Base-by-base conservation (phyloP, 805 yeast genomes). In the Myxozyma mucilagina region DNA sequence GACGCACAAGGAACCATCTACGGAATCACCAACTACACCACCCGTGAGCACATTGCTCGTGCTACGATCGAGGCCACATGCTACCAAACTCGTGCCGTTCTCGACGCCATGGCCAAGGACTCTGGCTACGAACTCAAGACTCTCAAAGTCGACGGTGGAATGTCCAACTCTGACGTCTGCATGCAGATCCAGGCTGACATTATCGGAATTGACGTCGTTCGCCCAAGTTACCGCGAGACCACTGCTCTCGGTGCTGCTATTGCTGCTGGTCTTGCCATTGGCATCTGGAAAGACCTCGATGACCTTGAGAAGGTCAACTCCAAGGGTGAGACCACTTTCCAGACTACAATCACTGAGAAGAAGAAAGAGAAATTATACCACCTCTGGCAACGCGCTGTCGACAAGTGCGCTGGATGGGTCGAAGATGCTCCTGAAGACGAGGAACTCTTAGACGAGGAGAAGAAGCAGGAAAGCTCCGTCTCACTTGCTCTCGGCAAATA, bases 201-300 rank as follows among this genome's bases (percentile, higher is more conserved):
- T 64, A 79, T 90, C 67, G 97, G 97, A 2, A 93, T 94, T 0
- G 84, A 86, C 32, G 93, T 92, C 47, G 82, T 84, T 68, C 81
- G 97, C 69, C 91, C 97, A 1, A 82, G 84, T 36, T 88, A 87
- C 73, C 79, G 90, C 39, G 98, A 92, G 75, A 90, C 97, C 72
- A 92, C 97, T 4, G 97, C 97, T 0, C 80, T 92, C 64, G 98
- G 98, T 34, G 96, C 97, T 7, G 97, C 97, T 4, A 88, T 93
- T 67, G 97, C 97, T 34, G 96, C 98, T 2, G 97, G 97, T 11
- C 77, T 91, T 69, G 84, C 84, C 13, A 81, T 89, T 59, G 76
- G 79, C 47, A 74, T 90, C 50, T 92, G 97, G 97, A 80, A 79
- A 59, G 83, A 84, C 67, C 76, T 91, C 64, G 86, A 82, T 55